Percentiles rank a stretch among this genome's conserved stretches.
Evolutionary conservation across 1,139 yeast genomes (phyloP).

Genomic region (Taphrina wiesneri): DNA sequence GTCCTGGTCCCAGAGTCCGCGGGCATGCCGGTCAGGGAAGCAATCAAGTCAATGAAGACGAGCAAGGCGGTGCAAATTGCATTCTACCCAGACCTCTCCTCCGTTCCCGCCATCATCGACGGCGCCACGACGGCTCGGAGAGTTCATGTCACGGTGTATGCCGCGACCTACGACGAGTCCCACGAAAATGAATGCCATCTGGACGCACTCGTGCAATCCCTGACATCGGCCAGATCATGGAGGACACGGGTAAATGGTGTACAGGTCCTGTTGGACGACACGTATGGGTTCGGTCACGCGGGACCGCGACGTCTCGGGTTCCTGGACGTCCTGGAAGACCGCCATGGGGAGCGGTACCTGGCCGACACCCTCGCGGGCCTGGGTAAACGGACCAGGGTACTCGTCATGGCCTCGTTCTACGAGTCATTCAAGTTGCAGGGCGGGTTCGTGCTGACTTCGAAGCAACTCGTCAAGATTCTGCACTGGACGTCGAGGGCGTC

Average conservation of each 20-base stretch:
- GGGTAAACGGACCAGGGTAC: constrained; percentile 9
- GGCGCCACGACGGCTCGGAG: not conserved
- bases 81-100: not conserved
- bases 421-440: constrained; percentile 28
- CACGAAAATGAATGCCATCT: not conserved
- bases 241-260: constrained; percentile 1
- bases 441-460: constrained; percentile 25
- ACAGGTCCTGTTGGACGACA: constrained; percentile 25
- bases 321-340: constrained; percentile 8
- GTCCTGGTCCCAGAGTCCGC: constrained; percentile 18
- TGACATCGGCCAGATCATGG: not conserved
- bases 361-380: not conserved
- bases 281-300: not conserved
- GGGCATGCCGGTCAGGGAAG: constrained; percentile 6
- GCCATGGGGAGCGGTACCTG: not conserved
- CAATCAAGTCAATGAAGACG: constrained; percentile 28
- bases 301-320: constrained; percentile 16
- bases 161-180: not conserved
- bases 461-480: constrained; percentile 18
- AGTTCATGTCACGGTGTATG: constrained; percentile 17
- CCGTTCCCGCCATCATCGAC: not conserved
- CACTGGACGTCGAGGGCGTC: constrained; percentile 32
- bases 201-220: not conserved
- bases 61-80: not conserved
- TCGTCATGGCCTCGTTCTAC: constrained; percentile 25